These are phyloP conservation scores for Populus hybrid DNA, from an alignment of 441 rosid species.

Conservation along the genomic window DNA sequence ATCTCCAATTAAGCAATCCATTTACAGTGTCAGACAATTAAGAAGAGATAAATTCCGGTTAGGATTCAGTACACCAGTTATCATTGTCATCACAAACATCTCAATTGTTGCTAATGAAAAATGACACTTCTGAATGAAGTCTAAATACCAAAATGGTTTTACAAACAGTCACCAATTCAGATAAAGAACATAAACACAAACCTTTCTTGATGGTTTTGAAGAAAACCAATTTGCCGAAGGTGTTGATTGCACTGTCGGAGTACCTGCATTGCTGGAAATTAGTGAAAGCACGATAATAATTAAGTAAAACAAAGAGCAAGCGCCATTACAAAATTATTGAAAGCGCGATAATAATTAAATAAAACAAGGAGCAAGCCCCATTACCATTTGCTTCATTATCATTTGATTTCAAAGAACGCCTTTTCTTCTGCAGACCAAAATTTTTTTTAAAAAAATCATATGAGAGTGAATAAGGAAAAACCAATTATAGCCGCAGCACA, in stretches of 20 bases:
- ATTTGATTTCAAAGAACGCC: constrained; percentile 43
- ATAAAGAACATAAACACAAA: constrained; percentile 23
- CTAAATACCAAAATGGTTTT: not conserved
- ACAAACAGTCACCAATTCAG: not conserved
- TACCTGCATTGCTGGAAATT: constrained; percentile 36
- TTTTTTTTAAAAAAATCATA: constrained; percentile 5
- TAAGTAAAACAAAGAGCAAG: constrained; percentile 6
- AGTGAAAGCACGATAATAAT: constrained; percentile 13
- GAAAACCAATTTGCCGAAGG: constrained; percentile 79
- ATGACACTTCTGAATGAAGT: not conserved
- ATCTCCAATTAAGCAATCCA: not conserved
- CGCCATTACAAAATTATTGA: too few species aligned
- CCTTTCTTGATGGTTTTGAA: constrained; percentile 86
- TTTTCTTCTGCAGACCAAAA: constrained; percentile 48
- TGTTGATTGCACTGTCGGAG: constrained; percentile 42
- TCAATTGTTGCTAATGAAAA: not conserved
- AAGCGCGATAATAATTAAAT: too few species aligned
- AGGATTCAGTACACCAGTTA: not conserved
- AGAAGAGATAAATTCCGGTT: not conserved
- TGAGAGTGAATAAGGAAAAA: not conserved
- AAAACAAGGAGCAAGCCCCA: constrained; percentile 1
- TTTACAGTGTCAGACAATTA: not conserved
- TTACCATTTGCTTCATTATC: constrained; percentile 61
- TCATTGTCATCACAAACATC: not conserved
- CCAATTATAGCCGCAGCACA: not conserved